phyloP scores from a whole-genome alignment of 108 stramenopile genomes.

The Seminavis robusta region DNA sequence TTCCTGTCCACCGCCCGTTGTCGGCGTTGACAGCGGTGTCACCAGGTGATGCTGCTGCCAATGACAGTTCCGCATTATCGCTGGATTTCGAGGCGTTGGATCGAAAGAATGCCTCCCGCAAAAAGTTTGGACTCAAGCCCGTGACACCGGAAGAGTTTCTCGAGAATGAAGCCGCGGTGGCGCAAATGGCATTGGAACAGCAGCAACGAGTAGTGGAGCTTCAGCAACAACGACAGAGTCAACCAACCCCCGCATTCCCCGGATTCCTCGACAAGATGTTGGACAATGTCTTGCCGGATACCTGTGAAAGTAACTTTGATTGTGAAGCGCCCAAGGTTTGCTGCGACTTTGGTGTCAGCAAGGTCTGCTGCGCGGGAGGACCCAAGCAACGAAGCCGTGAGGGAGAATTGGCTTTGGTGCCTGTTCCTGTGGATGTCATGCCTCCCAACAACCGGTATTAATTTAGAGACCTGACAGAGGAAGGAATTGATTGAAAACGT shows the following conservation, averaged over 20 bases:
- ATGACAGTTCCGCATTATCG: no score
- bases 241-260: not conserved
- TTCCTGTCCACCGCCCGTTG: no score
- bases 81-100: slow-evolving; percentile 48
- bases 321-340: slow-evolving; percentile 77
- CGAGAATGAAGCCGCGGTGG: slow-evolving; percentile 48
- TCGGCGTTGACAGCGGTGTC: no score
- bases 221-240: slow-evolving; percentile 11
- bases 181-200: slow-evolving; percentile 49
- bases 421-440: slow-evolving; percentile 20
- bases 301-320: slow-evolving; percentile 79
- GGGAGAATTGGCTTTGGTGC: slow-evolving; percentile 8
- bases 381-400: slow-evolving; percentile 4
- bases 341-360: slow-evolving; percentile 83
- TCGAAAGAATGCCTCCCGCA: slow-evolving; percentile 56
- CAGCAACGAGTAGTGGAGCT: no score
- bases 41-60: no score
- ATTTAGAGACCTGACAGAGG: no score
- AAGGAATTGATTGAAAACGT: no score
- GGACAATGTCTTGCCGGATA: slow-evolving; percentile 62
- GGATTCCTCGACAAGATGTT: slow-evolving; percentile 69
- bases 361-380: slow-evolving; percentile 69
- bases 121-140: slow-evolving; percentile 76
- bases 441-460: no score
- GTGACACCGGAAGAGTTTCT: slow-evolving; percentile 74